Conservation (phyloP, 1,139 yeast species). For the Hyphopichia wangnamkhiaoensis region DNA sequence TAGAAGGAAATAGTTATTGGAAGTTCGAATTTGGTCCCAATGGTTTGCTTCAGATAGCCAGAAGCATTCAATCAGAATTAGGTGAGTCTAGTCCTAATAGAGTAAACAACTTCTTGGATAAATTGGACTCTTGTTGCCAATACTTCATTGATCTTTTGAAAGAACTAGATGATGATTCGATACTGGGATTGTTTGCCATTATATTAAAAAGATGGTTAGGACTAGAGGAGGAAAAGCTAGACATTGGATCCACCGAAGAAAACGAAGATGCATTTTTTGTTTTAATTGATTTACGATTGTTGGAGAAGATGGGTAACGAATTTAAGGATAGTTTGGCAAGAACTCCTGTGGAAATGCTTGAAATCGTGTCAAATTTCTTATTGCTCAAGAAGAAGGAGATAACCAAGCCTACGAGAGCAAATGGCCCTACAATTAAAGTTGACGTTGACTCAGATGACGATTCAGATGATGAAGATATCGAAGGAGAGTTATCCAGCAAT, state of each 20-base stretch:
- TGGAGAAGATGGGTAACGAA: slow-evolving; percentile 62
- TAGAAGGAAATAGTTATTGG: slow-evolving; percentile 52
- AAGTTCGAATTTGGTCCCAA: slow-evolving; percentile 52
- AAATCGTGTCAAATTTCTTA: slow-evolving; percentile 54
- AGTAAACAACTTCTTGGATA: slow-evolving; percentile 35
- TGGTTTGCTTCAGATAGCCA: slow-evolving; percentile 53
- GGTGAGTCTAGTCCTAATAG: slow-evolving; percentile 21
- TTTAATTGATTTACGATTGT: slow-evolving; percentile 60
- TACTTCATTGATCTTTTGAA: slow-evolving; percentile 49
- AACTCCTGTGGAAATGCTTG: slow-evolving; percentile 61
- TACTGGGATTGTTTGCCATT: slow-evolving; percentile 50
- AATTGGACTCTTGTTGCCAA: slow-evolving; percentile 54
- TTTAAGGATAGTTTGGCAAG: slow-evolving; percentile 64
- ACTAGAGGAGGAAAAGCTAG: slow-evolving; percentile 8
- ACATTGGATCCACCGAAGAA: slow-evolving; percentile 14
- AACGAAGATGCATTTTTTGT: slow-evolving; percentile 54
- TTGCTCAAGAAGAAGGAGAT: slow-evolving; percentile 8
- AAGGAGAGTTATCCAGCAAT: slow-evolving; percentile 16
- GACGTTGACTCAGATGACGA: slow-evolving; percentile 36
- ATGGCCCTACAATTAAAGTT: neutral
- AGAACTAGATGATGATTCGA: slow-evolving; percentile 48
- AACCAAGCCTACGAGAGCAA: neutral
- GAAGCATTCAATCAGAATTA: slow-evolving; percentile 10
- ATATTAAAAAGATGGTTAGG: slow-evolving; percentile 59
- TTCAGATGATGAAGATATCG: slow-evolving; percentile 29